Evolutionary conservation across 768 basidiomycete genomes (phyloP).

Genomic region (Boletus speciosus): DNA sequence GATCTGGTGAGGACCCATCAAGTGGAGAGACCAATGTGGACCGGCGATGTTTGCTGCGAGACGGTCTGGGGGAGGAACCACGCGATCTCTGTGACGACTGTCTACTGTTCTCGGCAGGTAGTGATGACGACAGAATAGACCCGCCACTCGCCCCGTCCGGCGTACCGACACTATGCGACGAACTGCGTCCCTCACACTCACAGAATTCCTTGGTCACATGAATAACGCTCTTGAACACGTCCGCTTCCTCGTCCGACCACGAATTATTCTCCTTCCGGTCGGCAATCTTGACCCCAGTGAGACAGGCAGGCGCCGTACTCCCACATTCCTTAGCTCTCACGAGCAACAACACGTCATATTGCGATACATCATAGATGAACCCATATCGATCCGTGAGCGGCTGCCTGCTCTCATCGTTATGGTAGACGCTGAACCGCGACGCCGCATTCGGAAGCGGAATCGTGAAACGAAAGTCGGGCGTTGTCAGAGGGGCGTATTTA

Average conservation of each 20-base stretch:
- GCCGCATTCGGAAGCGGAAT: slow-evolving; percentile 58
- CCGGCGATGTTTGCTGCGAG: slow-evolving; percentile 43
- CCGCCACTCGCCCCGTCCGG: slow-evolving; percentile 11
- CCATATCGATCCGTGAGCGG: slow-evolving; percentile 84
- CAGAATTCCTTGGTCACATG: slow-evolving; percentile 42
- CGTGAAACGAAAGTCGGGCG: slow-evolving; percentile 71
- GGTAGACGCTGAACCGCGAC: slow-evolving; percentile 49
- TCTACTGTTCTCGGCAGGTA: slow-evolving; percentile 17
- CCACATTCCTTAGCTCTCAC: slow-evolving; percentile 68
- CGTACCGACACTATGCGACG: neutral
- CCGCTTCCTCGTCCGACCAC: slow-evolving; percentile 68
- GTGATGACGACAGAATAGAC: slow-evolving; percentile 11
- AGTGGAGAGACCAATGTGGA: slow-evolving; percentile 37
- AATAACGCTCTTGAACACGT: slow-evolving; percentile 29
- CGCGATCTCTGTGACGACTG: slow-evolving; percentile 32
- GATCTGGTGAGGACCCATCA: slow-evolving; percentile 14
- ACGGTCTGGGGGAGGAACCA: slow-evolving; percentile 46
- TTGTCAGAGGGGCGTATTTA: slow-evolving; percentile 67
- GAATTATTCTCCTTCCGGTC: slow-evolving; percentile 77
- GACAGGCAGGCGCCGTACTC: slow-evolving; percentile 76
- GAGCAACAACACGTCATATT: slow-evolving; percentile 77
- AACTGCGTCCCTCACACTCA: slow-evolving; percentile 36
- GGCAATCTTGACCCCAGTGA: slow-evolving; percentile 85
- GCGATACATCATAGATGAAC: slow-evolving; percentile 83
- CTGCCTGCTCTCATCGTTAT: slow-evolving; percentile 49